Percentiles rank a stretch among this genome's conserved stretches.
phyloP scores from a whole-genome alignment of 2,329 filamentous ascomycete genomes.

The Monascus ruber region DNA sequence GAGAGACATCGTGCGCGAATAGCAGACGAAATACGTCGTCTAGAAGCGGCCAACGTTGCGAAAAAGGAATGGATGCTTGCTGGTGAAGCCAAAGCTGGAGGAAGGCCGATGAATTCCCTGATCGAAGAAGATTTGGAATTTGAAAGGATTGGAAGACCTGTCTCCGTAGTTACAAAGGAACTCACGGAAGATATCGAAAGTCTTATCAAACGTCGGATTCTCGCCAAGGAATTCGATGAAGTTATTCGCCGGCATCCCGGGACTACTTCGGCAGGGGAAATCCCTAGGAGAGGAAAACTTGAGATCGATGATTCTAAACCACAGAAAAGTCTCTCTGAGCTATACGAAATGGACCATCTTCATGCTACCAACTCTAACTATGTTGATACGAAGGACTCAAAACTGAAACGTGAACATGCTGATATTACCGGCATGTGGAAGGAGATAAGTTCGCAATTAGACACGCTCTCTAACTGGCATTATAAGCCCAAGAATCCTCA shows the following conservation, averaged over 20 bases:
- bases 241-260: constrained; percentile 72
- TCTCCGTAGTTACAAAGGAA: constrained; percentile 86
- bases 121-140: constrained; percentile 94
- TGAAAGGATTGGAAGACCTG: constrained; percentile 86
- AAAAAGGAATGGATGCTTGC: constrained; percentile 84
- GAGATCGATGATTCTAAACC: constrained; percentile 79
- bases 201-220: constrained; percentile 84
- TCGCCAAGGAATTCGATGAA: constrained; percentile 86
- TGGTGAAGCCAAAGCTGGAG: constrained; percentile 73
- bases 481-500: constrained; percentile 83
- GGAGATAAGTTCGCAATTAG: constrained; percentile 66
- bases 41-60: constrained; percentile 79
- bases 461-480: constrained; percentile 85
- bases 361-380: constrained; percentile 68
- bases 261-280: constrained; percentile 47
- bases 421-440: constrained; percentile 79
- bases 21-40: constrained; percentile 76
- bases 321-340: constrained; percentile 76
- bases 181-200: constrained; percentile 84
- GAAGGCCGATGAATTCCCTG: constrained; percentile 80
- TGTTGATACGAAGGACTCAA: constrained; percentile 71
- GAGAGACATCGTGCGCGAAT: constrained; percentile 79
- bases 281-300: constrained; percentile 58
- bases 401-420: constrained; percentile 66
- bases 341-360: constrained; percentile 89